Evolutionary conservation across 192 early-diverging fungal species (phyloP), one percentile per base, ranked within the genome.

Genomic region (Chytriomyces hyalinus): DNA sequence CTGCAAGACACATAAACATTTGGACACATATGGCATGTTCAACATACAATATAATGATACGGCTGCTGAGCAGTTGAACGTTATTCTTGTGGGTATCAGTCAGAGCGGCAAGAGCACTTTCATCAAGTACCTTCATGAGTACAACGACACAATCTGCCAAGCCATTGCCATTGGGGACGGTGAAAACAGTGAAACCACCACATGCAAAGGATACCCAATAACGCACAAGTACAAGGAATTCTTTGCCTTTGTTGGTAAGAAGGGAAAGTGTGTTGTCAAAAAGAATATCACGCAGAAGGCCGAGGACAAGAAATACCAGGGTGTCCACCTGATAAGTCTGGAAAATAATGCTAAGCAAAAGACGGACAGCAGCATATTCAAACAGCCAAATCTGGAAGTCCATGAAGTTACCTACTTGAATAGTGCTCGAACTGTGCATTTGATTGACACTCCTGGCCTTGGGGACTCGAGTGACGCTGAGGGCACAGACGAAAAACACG

Each of bases 111-210:
- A 68, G 24, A 68, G 67, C 46, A 24, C 67, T 47, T 49, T 68
- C 43, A 49, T 68, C 17, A 68, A 68, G 47, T 68, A 68, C 24
- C 46, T 68, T 11, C 67, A 68, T 49, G 67, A 68, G 48, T 68
- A 68, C 67, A 68, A 68, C 24, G 28, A 26, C 28, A 65, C 26
- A 13, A 49, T 9, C 46, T 13, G 17, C 13, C n/a, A 36, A 26
- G 26, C 13, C 24, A 49, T 68, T 17, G 9, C 13, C 10, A 48
- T 68, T 13, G 67, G 67, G 15, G 24, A 68, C 24, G 67, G 67
- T 17, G 15, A 17, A 17, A 36, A 28, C 13, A 47, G 44, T 2
- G 28, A 46, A 15, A 68, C 67, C 8, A 47, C 67, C 13, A 47
- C 9, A 3, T 10, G 24, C 15, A n/a, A 9, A 17, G 9, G 48